Evolutionary conservation across 441 rosid species (phyloP).

Genomic region (Rhodomyrtus psidioides): DNA sequence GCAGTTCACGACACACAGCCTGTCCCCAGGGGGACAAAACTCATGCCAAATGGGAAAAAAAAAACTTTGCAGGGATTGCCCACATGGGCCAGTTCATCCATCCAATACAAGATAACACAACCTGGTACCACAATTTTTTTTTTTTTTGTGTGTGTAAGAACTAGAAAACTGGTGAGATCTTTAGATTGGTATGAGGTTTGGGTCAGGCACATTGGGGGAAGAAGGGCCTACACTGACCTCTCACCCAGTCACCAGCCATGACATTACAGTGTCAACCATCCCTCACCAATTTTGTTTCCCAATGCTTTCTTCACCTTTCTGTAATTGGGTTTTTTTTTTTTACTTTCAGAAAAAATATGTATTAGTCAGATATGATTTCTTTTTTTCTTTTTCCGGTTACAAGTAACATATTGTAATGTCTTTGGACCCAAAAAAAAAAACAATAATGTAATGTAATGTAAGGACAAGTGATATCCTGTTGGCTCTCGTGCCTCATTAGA

Average conservation of each 20-base stretch:
- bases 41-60: neutral
- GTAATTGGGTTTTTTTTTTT: neutral
- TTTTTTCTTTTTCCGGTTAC: neutral
- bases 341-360: no score
- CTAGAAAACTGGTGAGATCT: neutral
- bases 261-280: neutral
- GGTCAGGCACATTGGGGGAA: neutral
- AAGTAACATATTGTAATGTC: neutral
- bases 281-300: neutral
- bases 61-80: neutral
- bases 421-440: no score
- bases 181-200: neutral
- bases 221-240: neutral
- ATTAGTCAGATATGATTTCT: no score
- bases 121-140: no score
- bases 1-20: neutral
- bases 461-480: neutral
- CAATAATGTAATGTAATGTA: no score
- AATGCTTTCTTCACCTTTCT: neutral
- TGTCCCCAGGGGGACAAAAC: neutral
- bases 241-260: neutral
- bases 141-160: no score
- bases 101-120: neutral
- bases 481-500: no score
- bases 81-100: neutral